These are phyloP conservation scores for Trifolium dubium DNA, from an alignment of 306 rosid species.

Conservation along the genomic window DNA sequence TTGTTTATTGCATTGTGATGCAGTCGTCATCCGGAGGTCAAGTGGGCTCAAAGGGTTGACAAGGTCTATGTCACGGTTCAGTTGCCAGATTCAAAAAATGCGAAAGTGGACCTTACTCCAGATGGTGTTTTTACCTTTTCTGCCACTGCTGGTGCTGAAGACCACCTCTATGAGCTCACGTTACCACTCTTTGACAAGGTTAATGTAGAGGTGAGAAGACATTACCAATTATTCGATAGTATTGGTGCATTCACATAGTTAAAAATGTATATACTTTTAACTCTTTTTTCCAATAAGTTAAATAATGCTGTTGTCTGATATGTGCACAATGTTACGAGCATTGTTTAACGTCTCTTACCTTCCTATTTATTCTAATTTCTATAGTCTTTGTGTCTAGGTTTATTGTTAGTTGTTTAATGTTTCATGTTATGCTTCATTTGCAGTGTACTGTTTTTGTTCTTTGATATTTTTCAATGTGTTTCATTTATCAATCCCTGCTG, in stretches of 20 bases:
- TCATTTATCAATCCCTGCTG: background rate
- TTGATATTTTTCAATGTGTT: background rate
- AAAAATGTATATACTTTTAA: background rate
- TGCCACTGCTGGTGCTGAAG: conserved; percentile 77
- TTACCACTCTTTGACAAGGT: conserved; percentile 89
- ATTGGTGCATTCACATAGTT: background rate
- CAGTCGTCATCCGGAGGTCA: conserved; percentile 97
- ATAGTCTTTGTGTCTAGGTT: background rate
- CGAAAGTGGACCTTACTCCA: conserved; percentile 85
- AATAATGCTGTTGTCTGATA: background rate
- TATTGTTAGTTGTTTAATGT: background rate
- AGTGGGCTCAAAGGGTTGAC: conserved; percentile 97
- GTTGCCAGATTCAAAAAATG: conserved; percentile 81
- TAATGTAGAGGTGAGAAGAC: conserved; percentile 71
- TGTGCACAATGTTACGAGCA: background rate
- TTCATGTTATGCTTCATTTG: conserved; percentile 13
- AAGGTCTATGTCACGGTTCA: conserved; percentile 80
- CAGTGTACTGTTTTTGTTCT: background rate
- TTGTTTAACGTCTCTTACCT: background rate
- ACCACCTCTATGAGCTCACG: conserved; percentile 65
- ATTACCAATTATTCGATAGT: background rate
- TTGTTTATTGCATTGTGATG: background rate
- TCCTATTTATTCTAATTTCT: background rate
- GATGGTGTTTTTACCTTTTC: conserved; percentile 76
- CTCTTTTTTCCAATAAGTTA: background rate